Evolutionary conservation across 306 rosid genomes (phyloP), one percentile per base, ranked within the genome.

Genomic region (Prunus kanzakura): DNA sequence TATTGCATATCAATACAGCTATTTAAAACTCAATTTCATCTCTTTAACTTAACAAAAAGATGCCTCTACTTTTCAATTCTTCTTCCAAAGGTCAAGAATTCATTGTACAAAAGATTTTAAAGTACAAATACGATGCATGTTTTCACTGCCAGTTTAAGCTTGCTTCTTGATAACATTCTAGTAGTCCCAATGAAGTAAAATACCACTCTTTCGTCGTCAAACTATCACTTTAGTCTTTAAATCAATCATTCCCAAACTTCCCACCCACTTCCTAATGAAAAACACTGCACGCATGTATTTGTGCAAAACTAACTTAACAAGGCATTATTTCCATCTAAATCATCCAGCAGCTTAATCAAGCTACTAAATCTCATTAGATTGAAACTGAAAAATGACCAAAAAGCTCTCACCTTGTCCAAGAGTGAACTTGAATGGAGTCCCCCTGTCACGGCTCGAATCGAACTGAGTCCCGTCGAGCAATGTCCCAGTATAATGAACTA

Each of bases 401-500:
- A 49, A 58, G 9, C 35, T 67, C 88, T 80, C 41, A 95, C 98
- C 98, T 84, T 89, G 98, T 43, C 98, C 98, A 27, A 95, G 98
- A n/a, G 96, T 90, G 79, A 95, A 95, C 84, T 79, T 89, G 82
- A 95, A 92, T 4, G 97, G 91, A 4, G 83, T 84, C 25, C 83
- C 95, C 30, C 83, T 76, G 47, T 92, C 96, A 25, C 97, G 92
- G 87, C 97, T 95, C 6, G 98, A 95, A 89, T 95, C 98, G 70
- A 95, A 95, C 82, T 87, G 77, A 0, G 98, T 89, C 64, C 98
- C 97, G 80, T 95, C 97, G 22, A 90, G 93, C 84, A 95, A 64
- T 16, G 97, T 95, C 35, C 97, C 98, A 25, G 96, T 92, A 57
- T 95, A 95, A 67, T 95, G 98, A 79, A 95, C 98, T 95, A 63